These are phyloP conservation scores for Diophrys appendiculata DNA, from an alignment of 73 alveolate genomes.

Conservation along the genomic window DNA sequence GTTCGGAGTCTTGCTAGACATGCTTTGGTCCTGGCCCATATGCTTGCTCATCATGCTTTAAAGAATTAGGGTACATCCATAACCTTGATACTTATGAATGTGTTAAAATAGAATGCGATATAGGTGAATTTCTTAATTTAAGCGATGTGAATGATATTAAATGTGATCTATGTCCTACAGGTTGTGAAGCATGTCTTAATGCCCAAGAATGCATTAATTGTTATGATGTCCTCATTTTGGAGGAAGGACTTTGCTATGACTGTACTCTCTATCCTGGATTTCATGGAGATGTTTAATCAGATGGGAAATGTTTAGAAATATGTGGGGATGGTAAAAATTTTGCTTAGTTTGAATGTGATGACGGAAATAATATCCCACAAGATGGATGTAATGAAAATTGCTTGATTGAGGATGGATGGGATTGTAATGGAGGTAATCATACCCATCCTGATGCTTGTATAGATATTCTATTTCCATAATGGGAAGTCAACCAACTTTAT, in stretches of 20 bases:
- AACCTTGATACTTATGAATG: background rate
- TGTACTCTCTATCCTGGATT: background rate
- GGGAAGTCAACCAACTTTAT: background rate
- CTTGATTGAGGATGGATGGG: background rate
- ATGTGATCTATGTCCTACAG: background rate
- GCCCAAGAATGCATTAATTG: background rate
- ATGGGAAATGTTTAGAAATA: background rate
- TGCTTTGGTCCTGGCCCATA: background rate
- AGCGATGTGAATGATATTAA: background rate
- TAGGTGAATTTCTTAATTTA: background rate
- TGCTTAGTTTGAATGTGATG: slow-evolving; percentile 1
- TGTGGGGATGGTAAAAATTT: slow-evolving; percentile 9
- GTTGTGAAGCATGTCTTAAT: background rate
- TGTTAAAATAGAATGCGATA: background rate
- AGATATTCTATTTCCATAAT: background rate
- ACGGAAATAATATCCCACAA: background rate
- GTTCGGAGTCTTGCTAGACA: background rate
- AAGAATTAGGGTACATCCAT: background rate
- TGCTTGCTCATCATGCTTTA: background rate
- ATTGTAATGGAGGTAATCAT: background rate
- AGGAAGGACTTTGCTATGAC: background rate
- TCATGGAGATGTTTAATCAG: background rate
- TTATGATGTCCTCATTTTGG: background rate
- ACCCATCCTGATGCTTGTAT: slow-evolving; percentile 6
- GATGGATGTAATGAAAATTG: background rate